Evolutionary conservation across 2,329 filamentous ascomycete genomes (phyloP), one percentile per base, ranked within the genome.

Genomic region (Monosporascus sp.): DNA sequence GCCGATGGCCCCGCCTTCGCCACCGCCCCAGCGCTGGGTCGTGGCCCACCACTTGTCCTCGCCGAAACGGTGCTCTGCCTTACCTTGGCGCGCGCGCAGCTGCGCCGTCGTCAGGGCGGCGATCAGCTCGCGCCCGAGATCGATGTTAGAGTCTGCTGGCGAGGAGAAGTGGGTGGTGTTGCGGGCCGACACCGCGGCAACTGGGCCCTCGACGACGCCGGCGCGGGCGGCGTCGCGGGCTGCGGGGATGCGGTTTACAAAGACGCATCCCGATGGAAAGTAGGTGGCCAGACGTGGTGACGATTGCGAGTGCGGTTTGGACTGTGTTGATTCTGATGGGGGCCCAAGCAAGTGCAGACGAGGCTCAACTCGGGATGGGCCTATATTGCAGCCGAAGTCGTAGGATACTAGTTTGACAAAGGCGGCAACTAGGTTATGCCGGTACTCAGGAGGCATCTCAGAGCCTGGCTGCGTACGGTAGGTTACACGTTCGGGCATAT

Each of bases 351-450:
- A 66, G 46, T 84, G 77, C 20, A 87, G 71, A 3, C 83, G 76
- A 9, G 83, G 83, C 60, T 87, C 83, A 24, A 74, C 72, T 41
- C 82, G 77, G 17, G 83, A 72, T 25, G 77, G 73, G 2, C 75
- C 72, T 48, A 85, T 78, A 59, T 79, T 86, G 67, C 83, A 86
- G 49, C 82, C 80, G 66, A 86, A 87, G 57, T 86, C 82, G 61
- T 86, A 87, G 18, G 82, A 77, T 17, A 87, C 77, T 5, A 87
- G 75, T 65, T 86, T 86, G 52, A 86, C 67, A 52, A 86, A 86
- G 37, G 82, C 77, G 3, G 77, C 74, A 14, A 83, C 59, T n/a
- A 86, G 71, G 51, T 75, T 75, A 51, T 82, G 77, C 31, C 83
- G 79, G 60, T 75, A 78, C 49, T 85, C 81, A 7, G 77, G 63